Conservation (phyloP, 2,329 filamentous ascomycete genomes). For the Dothistroma pini region DNA sequence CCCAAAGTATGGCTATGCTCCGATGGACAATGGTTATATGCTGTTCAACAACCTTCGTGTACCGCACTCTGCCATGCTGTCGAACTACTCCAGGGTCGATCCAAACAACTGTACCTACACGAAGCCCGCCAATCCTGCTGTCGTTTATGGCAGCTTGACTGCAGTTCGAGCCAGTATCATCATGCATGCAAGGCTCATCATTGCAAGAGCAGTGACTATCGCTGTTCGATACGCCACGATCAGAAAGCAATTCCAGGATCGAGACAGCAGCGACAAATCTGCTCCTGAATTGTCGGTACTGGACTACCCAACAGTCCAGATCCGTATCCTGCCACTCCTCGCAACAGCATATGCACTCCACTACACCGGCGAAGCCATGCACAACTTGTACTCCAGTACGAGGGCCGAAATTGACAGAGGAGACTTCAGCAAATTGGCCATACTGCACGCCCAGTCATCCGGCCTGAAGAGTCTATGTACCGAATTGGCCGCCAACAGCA, state of each 20-base stretch:
- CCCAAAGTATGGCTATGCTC: slow-evolving; percentile 53
- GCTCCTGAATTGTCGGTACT: slow-evolving; percentile 47
- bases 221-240: slow-evolving; percentile 51
- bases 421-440: slow-evolving; percentile 48
- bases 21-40: slow-evolving; percentile 54
- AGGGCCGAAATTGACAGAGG: slow-evolving; percentile 48
- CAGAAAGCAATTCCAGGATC: slow-evolving; percentile 49
- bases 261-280: slow-evolving; percentile 39
- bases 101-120: slow-evolving; percentile 45
- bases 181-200: slow-evolving; percentile 51
- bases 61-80: slow-evolving; percentile 49
- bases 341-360: slow-evolving; percentile 52
- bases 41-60: slow-evolving; percentile 48
- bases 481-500: slow-evolving; percentile 51
- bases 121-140: slow-evolving; percentile 46
- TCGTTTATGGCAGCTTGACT: slow-evolving; percentile 51
- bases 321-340: slow-evolving; percentile 51
- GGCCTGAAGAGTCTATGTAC: slow-evolving; percentile 54
- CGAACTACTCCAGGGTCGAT: slow-evolving; percentile 48
- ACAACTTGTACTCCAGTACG: slow-evolving; percentile 46
- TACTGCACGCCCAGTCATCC: slow-evolving; percentile 53
- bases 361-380: slow-evolving; percentile 50
- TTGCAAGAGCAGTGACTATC: slow-evolving; percentile 52
- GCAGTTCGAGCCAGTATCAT: slow-evolving; percentile 47
- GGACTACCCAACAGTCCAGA: slow-evolving; percentile 54